Base-by-base conservation (phyloP, 441 rosid genomes). In the Capsella rubella region DNA sequence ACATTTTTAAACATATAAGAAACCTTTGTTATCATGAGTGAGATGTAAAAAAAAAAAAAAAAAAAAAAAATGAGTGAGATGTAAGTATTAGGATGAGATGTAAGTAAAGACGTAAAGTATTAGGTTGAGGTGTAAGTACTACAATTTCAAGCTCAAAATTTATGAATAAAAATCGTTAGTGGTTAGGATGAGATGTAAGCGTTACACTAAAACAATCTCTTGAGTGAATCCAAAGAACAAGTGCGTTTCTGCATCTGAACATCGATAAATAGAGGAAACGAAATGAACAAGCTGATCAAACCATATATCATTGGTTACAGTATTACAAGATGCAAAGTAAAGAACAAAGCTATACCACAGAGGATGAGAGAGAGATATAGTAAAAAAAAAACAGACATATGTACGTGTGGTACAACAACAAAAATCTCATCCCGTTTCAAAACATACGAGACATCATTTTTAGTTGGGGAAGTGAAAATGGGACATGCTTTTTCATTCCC, bases 281-380 rank as follows among this genome's bases (percentile, higher is more conserved):
- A 21, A 21, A 21, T 21, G 25, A 21, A 21, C 25, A 21, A 21
- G 25, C 25, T 21, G 25, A 21, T 21, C 25, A 21, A 21, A 21
- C 1, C 25, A 21, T 21, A 1, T 21, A 21, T 21, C 25, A 21
- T 21, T 21, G 25, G 25, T 21, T 21, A 21, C 25, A 21, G 25
- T 21, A 21, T 21, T 21, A 21, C 25, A 21, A 0, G 46, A 42
- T 42, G 46, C 46, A 42, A 13, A 42, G 7, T 40, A 12, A 53
- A 61, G 13, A 45, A 14, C 35, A 52, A 21, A 62, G 42, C 53
- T 71, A 31, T n/a, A 64, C 12, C 15, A 13, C 34, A 56, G 18
- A 21, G 25, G 47, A 46, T 46, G 66, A 69, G 37, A 46, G 6
- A 50, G 40, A 14, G 7, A 69, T 5, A 70, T 18, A 8, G 4